A percentile compares a stretch with the other conserved stretches of the same genome.
Conservation (phyloP, 495 filamentous ascomycete species). For the Annulohypoxylon nitens region DNA sequence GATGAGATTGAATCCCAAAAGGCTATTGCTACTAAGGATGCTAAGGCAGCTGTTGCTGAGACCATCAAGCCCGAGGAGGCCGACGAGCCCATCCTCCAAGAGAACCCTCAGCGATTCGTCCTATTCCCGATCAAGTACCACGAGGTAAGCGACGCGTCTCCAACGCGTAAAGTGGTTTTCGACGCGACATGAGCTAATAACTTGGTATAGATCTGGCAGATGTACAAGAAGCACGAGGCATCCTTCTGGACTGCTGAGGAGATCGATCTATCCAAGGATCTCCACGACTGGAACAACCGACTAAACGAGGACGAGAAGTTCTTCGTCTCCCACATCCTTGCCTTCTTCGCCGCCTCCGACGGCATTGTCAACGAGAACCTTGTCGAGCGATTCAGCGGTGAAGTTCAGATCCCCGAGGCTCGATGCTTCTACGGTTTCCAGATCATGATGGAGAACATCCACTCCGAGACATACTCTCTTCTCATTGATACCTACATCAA, state of each 20-base stretch:
- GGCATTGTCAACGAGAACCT: slow-evolving; percentile 99
- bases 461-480: slow-evolving; percentile 99
- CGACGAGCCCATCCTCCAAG: slow-evolving; percentile 91
- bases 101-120: slow-evolving; percentile 97
- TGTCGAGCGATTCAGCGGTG: slow-evolving; percentile 95
- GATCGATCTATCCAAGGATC: slow-evolving; percentile 98
- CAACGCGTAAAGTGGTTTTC: slow-evolving; percentile 50
- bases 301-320: slow-evolving; percentile 97
- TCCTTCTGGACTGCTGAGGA: slow-evolving; percentile 99
- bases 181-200: slow-evolving; percentile 61
- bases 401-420: slow-evolving; percentile 97
- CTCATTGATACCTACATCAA: slow-evolving; percentile 99
- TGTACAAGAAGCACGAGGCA: slow-evolving; percentile 99
- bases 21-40: slow-evolving; percentile 60
- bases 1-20: slow-evolving; percentile 66
- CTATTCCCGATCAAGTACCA: slow-evolving; percentile 99
- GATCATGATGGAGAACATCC: slow-evolving; percentile 99
- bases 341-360: slow-evolving; percentile 99
- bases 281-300: slow-evolving; percentile 98
- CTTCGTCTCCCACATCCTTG: slow-evolving; percentile 98
- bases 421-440: slow-evolving; percentile 99
- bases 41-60: slow-evolving; percentile 66
- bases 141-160: slow-evolving; percentile 79
- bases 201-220: slow-evolving; percentile 96
- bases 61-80: slow-evolving; percentile 78